phyloP scores from a whole-genome alignment of 2,329 filamentous ascomycete genomes.

The Neofusicoccum ribis region DNA sequence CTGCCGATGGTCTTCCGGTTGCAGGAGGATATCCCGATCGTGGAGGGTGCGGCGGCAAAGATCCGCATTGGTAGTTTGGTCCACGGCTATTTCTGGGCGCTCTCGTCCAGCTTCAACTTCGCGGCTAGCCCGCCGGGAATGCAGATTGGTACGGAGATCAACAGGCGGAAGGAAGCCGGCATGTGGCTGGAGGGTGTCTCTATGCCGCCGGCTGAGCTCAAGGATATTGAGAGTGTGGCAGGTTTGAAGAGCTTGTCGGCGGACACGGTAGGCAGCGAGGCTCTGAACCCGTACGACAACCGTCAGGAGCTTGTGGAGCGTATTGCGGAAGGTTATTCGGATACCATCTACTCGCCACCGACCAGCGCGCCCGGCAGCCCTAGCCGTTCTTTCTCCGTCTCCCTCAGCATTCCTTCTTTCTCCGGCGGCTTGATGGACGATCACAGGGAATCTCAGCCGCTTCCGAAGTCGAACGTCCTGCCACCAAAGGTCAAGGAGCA shows the following conservation, averaged over 20 bases:
- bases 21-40: constrained; percentile 73
- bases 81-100: constrained; percentile 83
- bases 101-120: constrained; percentile 76
- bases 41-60: constrained; percentile 67
- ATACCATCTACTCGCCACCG: constrained; percentile 62
- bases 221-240: constrained; percentile 49
- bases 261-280: constrained; percentile 27
- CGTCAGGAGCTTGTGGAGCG: constrained; percentile 70
- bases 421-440: constrained; percentile 2
- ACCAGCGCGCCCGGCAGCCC: constrained; percentile 71
- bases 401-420: constrained; percentile 41
- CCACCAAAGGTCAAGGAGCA: constrained; percentile 69
- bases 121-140: constrained; percentile 68
- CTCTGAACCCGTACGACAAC: constrained; percentile 72
- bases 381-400: constrained; percentile 62
- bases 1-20: constrained; percentile 86
- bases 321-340: constrained; percentile 71
- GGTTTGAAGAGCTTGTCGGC: constrained; percentile 36
- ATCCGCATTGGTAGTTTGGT: constrained; percentile 80
- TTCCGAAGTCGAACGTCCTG: constrained; percentile 41
- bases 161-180: constrained; percentile 68
- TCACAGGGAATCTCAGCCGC: not conserved
- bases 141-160: constrained; percentile 74
- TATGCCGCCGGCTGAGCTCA: constrained; percentile 66
- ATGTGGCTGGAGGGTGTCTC: constrained; percentile 78